Evolutionary conservation across 1,284 basidiomycete species (phyloP), one percentile per base, ranked within the genome.

Genomic region (Irpex sp.): DNA sequence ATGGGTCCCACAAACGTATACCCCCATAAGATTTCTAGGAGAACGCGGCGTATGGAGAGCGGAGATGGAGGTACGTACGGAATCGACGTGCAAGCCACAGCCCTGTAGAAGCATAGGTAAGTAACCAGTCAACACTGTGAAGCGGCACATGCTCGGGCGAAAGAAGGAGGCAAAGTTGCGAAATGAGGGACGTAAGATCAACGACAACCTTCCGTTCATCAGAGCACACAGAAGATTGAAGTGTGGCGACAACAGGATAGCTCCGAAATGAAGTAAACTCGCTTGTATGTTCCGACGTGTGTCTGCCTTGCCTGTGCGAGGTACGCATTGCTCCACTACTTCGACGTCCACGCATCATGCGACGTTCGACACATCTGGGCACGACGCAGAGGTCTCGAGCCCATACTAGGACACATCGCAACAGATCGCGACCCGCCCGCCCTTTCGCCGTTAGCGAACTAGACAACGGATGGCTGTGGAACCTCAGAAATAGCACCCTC

Each of bases 41-140:
- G 31, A 26, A 11, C 15, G 51, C 17, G 21, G 11, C 21, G 51
- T 54, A 19, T 54, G 51, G 19, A 54, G 21, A 54, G 51, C n/a
- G 19, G 51, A 26, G 21, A 19, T 15, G 51, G 11, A 17, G 44
- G 31, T 36, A 79, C 85, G 81, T 73, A 89, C 89, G 72, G 78
- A 68, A 62, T 89, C 84, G 70, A 82, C 81, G 74, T 91, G 89
- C 65, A 71, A 68, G 15, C 89, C 89, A 66, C 89, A 91, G 64
- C 89, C 89, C 89, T 91, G 77, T 48, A 65, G 56, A 61, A 55
- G 60, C 31, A 60, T 59, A 52, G 44, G 62, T 67, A 69, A 63
- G 66, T 69, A 70, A 71, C 59, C 60, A 62, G 52, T 61, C 49
- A 44, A 62, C 26, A 13, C 13, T 11, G 31, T 58, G 19, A 49